phyloP scores from a whole-genome alignment of 1,139 yeast genomes.

The Entelexis sorbosivorans region DNA sequence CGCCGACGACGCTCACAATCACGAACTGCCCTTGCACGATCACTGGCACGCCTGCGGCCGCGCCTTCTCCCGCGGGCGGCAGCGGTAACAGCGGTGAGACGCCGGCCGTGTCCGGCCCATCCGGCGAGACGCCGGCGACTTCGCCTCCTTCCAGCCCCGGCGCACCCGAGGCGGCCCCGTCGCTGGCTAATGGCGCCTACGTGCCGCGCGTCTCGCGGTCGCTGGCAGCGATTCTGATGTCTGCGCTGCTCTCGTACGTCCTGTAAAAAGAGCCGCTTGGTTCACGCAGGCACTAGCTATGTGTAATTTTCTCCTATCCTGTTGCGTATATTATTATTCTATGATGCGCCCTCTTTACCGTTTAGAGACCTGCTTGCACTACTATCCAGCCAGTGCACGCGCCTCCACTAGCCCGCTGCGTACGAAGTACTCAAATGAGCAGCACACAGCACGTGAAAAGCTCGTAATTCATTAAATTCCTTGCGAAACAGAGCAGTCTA shows the following conservation, averaged over 20 bases:
- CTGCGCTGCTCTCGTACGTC: not conserved
- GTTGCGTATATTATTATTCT: too few species aligned
- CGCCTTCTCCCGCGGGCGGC: slow-evolving; percentile 2
- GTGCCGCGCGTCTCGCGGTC: not conserved
- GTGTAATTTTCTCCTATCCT: not conserved
- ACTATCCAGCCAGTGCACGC: too few species aligned
- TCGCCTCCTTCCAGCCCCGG: not conserved
- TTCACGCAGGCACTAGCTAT: not conserved
- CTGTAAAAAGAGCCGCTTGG: not conserved
- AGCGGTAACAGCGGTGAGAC: not conserved
- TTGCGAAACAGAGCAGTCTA: too few species aligned
- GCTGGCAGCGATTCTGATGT: not conserved
- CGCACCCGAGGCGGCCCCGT: not conserved
- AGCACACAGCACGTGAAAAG: too few species aligned
- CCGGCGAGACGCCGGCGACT: not conserved
- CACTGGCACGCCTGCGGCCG: slow-evolving; percentile 4
- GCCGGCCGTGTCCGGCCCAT: not conserved
- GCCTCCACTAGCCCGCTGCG: too few species aligned
- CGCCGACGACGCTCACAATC: slow-evolving; percentile 35
- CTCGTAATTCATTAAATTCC: too few species aligned
- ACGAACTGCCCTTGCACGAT: slow-evolving; percentile 43
- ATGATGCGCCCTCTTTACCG: too few species aligned
- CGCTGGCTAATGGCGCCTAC: not conserved
- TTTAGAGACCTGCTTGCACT: too few species aligned
- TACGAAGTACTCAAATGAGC: too few species aligned